Conservation (phyloP, 2,329 filamentous ascomycete species). For the Fusarium decemcellulare region DNA sequence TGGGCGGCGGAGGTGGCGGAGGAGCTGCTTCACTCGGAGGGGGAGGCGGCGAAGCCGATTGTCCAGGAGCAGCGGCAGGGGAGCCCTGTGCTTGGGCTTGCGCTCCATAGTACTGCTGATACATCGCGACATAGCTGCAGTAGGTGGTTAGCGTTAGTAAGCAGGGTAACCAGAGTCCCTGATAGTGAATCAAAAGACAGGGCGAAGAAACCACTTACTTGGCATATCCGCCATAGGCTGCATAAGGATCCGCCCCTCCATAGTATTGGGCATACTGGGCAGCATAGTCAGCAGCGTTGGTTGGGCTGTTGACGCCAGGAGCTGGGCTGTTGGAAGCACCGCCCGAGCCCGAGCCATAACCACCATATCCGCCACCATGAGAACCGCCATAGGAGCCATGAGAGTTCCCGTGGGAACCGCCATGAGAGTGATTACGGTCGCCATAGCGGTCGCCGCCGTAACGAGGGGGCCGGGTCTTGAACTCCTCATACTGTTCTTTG, state of each 20-base stretch:
- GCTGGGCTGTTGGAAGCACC: slow-evolving; percentile 55
- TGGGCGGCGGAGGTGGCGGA: slow-evolving; percentile 72
- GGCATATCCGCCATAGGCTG: slow-evolving; percentile 90
- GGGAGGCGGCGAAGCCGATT: slow-evolving; percentile 67
- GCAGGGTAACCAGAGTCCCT: neutral
- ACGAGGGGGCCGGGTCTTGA: slow-evolving; percentile 86
- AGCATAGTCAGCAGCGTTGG: slow-evolving; percentile 72
- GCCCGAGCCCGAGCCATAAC: slow-evolving; percentile 48
- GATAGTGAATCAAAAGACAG: neutral
- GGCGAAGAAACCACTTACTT: slow-evolving; percentile 64
- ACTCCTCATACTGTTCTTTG: slow-evolving; percentile 89
- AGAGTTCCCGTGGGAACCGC: slow-evolving; percentile 47
- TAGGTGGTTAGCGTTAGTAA: slow-evolving; percentile 39
- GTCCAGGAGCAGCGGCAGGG: slow-evolving; percentile 58
- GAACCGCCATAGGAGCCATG: slow-evolving; percentile 50
- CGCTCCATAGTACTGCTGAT: slow-evolving; percentile 78
- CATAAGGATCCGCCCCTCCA: slow-evolving; percentile 83
- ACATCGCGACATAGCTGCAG: slow-evolving; percentile 75
- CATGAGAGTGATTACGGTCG: slow-evolving; percentile 53
- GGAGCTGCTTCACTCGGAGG: slow-evolving; percentile 73
- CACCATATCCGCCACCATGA: slow-evolving; percentile 38
- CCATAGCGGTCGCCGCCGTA: slow-evolving; percentile 58
- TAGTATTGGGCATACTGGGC: slow-evolving; percentile 91
- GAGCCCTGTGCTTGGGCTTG: slow-evolving; percentile 58
- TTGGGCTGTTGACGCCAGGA: slow-evolving; percentile 47